Evolutionary conservation across 345 rosid species (phyloP).

Genomic region (Gossypium anomalum): DNA sequence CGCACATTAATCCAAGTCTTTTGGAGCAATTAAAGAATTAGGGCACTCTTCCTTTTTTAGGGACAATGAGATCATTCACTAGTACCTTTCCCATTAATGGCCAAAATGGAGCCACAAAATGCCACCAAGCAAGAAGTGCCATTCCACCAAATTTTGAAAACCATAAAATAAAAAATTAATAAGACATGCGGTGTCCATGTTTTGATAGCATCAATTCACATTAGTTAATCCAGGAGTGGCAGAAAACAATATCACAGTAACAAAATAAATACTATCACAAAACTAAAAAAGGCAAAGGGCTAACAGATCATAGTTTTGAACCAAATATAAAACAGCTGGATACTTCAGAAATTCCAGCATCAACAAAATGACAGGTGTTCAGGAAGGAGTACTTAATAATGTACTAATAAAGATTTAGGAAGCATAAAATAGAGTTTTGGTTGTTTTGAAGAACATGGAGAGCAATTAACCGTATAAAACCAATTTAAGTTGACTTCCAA

Average conservation of each 20-base stretch:
- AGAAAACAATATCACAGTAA: not conserved
- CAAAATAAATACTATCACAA: not conserved
- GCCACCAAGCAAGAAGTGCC: not conserved
- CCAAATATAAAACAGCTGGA: not conserved
- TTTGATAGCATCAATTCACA: not conserved
- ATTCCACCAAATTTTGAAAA: not conserved
- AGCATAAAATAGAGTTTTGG: not conserved
- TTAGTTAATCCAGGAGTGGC: not conserved
- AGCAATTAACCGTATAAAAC: not conserved
- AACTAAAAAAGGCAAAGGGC: not conserved
- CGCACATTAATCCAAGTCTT: too few species aligned
- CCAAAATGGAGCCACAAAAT: not conserved
- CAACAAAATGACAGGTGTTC: not conserved
- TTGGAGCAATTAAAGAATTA: too few species aligned
- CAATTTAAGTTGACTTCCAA: not conserved
- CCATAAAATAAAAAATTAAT: not conserved
- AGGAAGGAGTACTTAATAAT: not conserved
- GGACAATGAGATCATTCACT: constrained; percentile 3
- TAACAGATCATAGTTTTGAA: not conserved
- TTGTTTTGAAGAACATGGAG: not conserved
- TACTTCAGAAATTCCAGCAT: not conserved
- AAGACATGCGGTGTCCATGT: not conserved
- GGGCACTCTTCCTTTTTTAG: too few species aligned
- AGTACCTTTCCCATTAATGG: constrained; percentile 5
- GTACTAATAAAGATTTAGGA: not conserved